phyloP scores from a whole-genome alignment of 2,329 filamentous ascomycete species.

The Sodiomyces alkalinus region DNA sequence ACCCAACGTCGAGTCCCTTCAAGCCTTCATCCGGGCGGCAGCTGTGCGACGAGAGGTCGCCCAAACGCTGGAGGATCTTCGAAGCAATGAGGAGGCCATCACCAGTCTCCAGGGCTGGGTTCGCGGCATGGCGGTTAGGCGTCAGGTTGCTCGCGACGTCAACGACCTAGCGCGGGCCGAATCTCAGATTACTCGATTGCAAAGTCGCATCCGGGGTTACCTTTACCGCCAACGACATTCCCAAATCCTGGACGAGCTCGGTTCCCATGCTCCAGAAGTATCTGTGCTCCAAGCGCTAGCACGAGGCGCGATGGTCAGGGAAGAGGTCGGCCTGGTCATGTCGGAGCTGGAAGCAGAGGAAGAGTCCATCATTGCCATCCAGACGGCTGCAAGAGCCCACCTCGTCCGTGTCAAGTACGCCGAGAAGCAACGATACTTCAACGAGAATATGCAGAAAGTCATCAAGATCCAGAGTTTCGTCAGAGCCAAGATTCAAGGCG shows the following conservation, averaged over 20 bases:
- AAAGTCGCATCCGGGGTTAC: conserved; percentile 52
- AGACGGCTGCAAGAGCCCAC: conserved; percentile 58
- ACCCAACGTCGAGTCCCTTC: conserved; percentile 29
- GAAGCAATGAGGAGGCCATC: conserved; percentile 27
- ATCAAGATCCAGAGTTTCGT: conserved; percentile 98
- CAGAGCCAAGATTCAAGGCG: conserved; percentile 84
- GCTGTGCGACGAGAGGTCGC: conserved; percentile 36
- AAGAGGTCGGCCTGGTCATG: conserved; percentile 58
- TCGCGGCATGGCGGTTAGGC: conserved; percentile 46
- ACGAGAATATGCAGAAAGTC: conserved; percentile 96
- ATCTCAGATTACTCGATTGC: conserved; percentile 42
- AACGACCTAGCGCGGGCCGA: conserved; percentile 43
- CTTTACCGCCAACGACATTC: conserved; percentile 44
- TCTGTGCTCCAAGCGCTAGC: conserved; percentile 58
- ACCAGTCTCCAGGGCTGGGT: conserved; percentile 40
- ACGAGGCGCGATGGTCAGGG: conserved; percentile 65
- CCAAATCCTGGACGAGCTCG: conserved; percentile 52
- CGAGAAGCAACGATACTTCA: conserved; percentile 79
- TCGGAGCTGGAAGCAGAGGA: conserved; percentile 72
- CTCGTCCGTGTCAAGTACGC: conserved; percentile 61
- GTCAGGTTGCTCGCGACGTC: conserved; percentile 29
- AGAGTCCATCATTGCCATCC: conserved; percentile 57
- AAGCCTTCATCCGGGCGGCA: conserved; percentile 36
- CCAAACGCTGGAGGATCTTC: conserved; percentile 30
- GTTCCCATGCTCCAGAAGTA: conserved; percentile 51